Percentiles rank a stretch among this genome's conserved stretches.
Conservation (phyloP, 176 grass and related monocot genomes). For the Avena sativa region DNA sequence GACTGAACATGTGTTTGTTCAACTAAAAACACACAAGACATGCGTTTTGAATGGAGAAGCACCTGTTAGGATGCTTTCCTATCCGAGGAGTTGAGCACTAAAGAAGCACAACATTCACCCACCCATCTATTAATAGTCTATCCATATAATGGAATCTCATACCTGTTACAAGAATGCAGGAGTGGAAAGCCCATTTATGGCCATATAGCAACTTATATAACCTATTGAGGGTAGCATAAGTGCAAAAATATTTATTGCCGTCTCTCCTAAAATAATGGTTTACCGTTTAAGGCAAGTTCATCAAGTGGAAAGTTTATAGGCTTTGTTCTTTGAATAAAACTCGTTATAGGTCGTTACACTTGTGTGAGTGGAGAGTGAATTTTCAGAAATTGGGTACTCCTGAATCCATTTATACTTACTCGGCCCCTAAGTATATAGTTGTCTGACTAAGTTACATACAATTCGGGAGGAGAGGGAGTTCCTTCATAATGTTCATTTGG, state of each 20-base stretch:
- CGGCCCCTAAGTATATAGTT: too few species aligned
- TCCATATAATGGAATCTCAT: not conserved
- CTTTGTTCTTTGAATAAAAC: not conserved
- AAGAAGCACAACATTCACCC: constrained; percentile 1
- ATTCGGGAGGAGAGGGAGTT: too few species aligned
- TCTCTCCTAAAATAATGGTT: not conserved
- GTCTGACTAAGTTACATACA: too few species aligned
- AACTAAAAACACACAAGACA: constrained; percentile 28
- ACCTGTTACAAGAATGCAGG: not conserved
- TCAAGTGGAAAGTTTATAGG: not conserved
- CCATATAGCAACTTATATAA: not conserved
- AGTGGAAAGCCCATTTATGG: constrained; percentile 20
- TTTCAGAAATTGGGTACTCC: too few species aligned
- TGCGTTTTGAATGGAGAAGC: not conserved
- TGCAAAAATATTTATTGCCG: not conserved
- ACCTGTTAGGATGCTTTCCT: not conserved
- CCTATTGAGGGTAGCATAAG: not conserved
- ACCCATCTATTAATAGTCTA: constrained; percentile 26
- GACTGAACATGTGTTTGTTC: not conserved
- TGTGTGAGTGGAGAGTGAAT: too few species aligned
- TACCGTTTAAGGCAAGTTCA: not conserved
- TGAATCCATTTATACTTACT: too few species aligned
- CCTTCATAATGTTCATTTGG: too few species aligned
- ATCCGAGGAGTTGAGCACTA: not conserved
- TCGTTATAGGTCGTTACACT: not conserved